Evolutionary conservation across 805 yeast genomes (phyloP), one percentile per base, ranked within the genome.

Genomic region (Saccharomycopsis sp.): DNA sequence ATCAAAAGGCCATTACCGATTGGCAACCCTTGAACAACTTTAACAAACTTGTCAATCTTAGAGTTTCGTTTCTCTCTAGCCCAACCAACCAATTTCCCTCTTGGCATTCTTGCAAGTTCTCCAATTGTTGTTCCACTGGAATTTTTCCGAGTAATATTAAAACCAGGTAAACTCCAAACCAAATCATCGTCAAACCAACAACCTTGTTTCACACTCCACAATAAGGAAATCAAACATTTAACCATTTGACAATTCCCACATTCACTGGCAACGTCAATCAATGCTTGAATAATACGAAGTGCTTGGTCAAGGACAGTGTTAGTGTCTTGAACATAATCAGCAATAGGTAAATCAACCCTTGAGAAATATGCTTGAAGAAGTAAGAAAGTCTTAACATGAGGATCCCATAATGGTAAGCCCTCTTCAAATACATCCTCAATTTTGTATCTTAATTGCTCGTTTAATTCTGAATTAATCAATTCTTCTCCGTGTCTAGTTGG

Each of bases 401-500:
- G 93, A 58, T 88, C 94, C 81, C 93, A 86, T 62, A 86, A 79
- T 3, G 78, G 77, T 48, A 74, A 62, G n/a, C n/a, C n/a, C 54
- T 73, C 74, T 53, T 73, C 76, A 2, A 73, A 55, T 27, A 46
- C 54, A 20, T 54, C 55, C 0, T 74, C 79, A 1, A 72, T 32
- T 9, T 31, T 69, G 54, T 74, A 88, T 42, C 86, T 69, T 69
- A 85, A 75, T 40, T 76, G 76, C 50, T 77, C 78, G 1, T 95
- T 84, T 71, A 89, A 70, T 57, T 87, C 96, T 64, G 75, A 77
- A 63, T 88, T 88, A 64, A 85, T 77, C 44, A 87, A 67, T 54
- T 86, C 95, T 63, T 88, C 96, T 21, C 95, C 95, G 59, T 89
- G 96, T 50, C 96, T 72, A 1, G 93, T 85, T 1, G 96, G 90